Base-by-base conservation (phyloP, 306 rosid genomes). In the Dalbergia cochinchinensis region DNA sequence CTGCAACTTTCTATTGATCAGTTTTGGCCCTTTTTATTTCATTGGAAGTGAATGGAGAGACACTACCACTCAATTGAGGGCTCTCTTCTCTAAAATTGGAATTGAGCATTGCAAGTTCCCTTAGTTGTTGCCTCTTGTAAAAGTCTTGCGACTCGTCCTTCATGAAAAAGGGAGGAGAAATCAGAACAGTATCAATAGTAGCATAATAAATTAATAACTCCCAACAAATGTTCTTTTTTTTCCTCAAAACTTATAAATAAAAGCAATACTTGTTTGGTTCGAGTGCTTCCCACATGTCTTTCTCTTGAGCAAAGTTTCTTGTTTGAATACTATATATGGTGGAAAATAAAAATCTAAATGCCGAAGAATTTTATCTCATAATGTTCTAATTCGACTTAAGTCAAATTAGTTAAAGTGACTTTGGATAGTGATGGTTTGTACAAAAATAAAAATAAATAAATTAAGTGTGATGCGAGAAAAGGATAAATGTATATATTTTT, bases 111-210 rank as follows among this genome's bases (percentile, higher is more conserved):
- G 91, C 91, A 53, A 83, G 88, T 59, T 87, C 91, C 74, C 91
- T 85, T 33, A 87, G 83, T 58, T 87, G 91, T 68, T 87, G 94
- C 62, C 91, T 92, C 88, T 92, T 92, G 78, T 84, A 89, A 42
- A 88, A 71, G 81, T 92, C 97, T 8, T 92, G 93, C 15, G 94
- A 90, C 83, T 92, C 97, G 58, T 92, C 97, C 97, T 92, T 88
- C 80, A 77, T 68, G 62, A 54, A 82, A 74, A 69, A 66, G 34
- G 42, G 42, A 14, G 34, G 72, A 9, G 69, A 13, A 71, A 18
- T 34, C 11, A 71, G 5, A 39, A 62, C 65, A 19, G 33, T 9
- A 54, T 42, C 16, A 6, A 33, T 73, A 20, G 22, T 19, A 60
- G 58, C 19, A 26, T 47, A 34, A 45, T 55, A 42, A 8, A 26